Evolutionary conservation across 345 rosid genomes (phyloP).

Genomic region (Populus deltoides): DNA sequence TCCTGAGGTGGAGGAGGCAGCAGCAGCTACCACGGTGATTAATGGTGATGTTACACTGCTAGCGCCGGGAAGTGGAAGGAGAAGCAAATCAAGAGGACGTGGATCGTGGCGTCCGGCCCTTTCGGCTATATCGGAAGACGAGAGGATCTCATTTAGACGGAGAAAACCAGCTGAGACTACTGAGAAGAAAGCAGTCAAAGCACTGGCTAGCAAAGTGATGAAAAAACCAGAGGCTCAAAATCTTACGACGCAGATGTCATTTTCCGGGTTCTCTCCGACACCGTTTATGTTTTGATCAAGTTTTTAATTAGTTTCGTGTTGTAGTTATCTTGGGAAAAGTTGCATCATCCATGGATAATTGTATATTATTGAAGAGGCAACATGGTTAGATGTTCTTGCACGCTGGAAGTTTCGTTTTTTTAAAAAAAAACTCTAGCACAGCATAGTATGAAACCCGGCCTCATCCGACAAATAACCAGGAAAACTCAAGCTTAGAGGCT

Average conservation of each 20-base stretch:
- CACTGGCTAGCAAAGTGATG: neutral
- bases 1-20: neutral
- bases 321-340: too few species aligned
- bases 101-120: slow-evolving; percentile 29
- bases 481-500: too few species aligned
- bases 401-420: too few species aligned
- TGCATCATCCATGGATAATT: too few species aligned
- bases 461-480: too few species aligned
- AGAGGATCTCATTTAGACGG: neutral
- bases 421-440: too few species aligned
- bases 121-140: slow-evolving; percentile 29
- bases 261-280: slow-evolving; percentile 33
- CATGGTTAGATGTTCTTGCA: too few species aligned
- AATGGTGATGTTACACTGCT: neutral
- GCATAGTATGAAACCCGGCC: too few species aligned
- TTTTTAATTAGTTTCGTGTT: neutral
- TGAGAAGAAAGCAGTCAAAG: slow-evolving; percentile 16
- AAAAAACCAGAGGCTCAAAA: neutral
- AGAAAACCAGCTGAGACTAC: neutral
- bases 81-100: neutral
- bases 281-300: slow-evolving; percentile 33
- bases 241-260: slow-evolving; percentile 1
- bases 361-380: too few species aligned
- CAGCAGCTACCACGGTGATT: neutral
- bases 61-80: neutral